Evolutionary conservation across 2,329 filamentous ascomycete species (phyloP), one percentile per base, ranked within the genome.

Genomic region (Colletotrichum simmondsii): DNA sequence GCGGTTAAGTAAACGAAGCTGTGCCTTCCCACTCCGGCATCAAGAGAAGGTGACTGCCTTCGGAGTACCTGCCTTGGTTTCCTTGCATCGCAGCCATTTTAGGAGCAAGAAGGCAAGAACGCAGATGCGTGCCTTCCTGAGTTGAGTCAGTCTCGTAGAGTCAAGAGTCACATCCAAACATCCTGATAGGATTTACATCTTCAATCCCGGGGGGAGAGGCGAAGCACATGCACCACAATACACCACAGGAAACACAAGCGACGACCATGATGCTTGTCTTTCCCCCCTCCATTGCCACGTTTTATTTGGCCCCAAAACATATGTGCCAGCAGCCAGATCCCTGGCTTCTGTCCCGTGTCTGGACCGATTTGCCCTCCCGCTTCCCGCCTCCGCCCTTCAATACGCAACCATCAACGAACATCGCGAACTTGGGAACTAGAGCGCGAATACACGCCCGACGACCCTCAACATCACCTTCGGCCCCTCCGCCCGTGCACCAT

Each of bases 401-500:
- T 19, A 30, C 37, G 11, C 10, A 46, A 63, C 49, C 52, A 46
- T 57, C 56, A 12, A 53, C 46, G 65, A 16, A 32, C 46, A 24
- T 63, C 28, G 19, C 28, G 16, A 28, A 14, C 46, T 54, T 53
- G 4, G 30, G 30, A 32, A 42, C 12, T 14, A 10, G 14, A 32
- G 12, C 37, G 37, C 4, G 24, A 30, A 26, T 22, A 42, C 65
- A 26, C 58, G 11, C 30, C 26, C 42, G 35, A 42, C 30, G 32
- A 60, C 49, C 10, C 16, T 22, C 57, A 46, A 11, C 16, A 22
- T 22, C 19, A 22, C 28, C 19, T 56, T 42, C 30, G 8, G 30
- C n/a, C 49, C 32, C 59, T 68, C 65, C 46, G 57, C 46, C 60
- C 60, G 30, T 58, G 63, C 52, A 16, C 49, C 59, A n/a, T 4